Conservation (phyloP, 768 basidiomycete species). For the Boletus pseudo-olivaceus region DNA sequence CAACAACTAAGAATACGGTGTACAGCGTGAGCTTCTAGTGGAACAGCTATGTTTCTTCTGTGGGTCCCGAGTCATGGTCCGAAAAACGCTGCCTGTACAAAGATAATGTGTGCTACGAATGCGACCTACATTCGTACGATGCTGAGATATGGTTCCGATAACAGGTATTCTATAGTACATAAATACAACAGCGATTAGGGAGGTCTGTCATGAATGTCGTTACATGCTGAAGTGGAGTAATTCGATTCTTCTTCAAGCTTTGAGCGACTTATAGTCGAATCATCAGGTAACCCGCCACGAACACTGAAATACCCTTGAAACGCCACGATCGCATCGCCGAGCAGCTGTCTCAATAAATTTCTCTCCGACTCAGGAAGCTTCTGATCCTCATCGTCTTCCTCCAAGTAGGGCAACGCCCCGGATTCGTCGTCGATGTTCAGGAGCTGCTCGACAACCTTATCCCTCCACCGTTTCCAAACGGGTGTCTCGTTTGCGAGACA, state of each 20-base stretch:
- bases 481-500: constrained; percentile 22
- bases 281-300: not conserved
- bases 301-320: constrained; percentile 10
- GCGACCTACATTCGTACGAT: not conserved
- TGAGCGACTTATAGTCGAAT: not conserved
- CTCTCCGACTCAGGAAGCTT: not conserved
- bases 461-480: constrained; percentile 23
- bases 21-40: constrained; percentile 24
- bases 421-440: not conserved
- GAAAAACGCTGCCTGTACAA: not conserved
- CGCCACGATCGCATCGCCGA: constrained; percentile 18
- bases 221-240: not conserved
- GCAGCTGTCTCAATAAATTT: constrained; percentile 3
- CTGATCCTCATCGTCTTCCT: not conserved
- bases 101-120: not conserved
- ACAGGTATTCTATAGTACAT: not conserved
- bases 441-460: constrained; percentile 21
- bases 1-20: constrained; percentile 21
- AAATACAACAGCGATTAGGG: not conserved
- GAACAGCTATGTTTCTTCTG: not conserved
- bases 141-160: not conserved
- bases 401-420: not conserved
- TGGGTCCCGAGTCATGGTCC: not conserved
- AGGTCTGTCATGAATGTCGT: not conserved
- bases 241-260: not conserved